Conservation (phyloP, 1,284 basidiomycete species). For the Golubevia sp. region DNA sequence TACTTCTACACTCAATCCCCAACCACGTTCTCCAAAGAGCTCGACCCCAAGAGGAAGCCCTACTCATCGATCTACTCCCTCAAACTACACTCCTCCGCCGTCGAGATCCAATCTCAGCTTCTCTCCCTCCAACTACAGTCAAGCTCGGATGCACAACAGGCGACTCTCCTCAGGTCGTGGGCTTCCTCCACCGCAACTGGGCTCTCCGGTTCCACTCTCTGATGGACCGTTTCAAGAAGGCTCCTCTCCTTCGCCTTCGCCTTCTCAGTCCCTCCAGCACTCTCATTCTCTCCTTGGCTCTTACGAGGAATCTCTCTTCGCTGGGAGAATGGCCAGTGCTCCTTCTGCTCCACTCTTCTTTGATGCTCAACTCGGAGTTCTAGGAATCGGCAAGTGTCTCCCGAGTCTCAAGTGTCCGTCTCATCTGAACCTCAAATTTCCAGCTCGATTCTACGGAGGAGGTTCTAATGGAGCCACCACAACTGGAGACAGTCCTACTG, state of each 20-base stretch:
- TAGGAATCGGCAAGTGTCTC: conserved; percentile 35
- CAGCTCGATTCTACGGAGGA: conserved; percentile 56
- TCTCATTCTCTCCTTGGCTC: conserved; percentile 54
- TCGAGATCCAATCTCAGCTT: too few species aligned
- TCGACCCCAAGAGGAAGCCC: too few species aligned
- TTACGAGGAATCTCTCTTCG: conserved; percentile 61
- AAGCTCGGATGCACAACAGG: too few species aligned
- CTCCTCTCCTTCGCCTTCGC: conserved; percentile 3
- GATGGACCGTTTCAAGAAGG: not conserved
- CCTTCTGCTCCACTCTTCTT: conserved; percentile 57
- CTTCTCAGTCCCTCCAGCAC: not conserved
- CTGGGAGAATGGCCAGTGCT: conserved; percentile 56
- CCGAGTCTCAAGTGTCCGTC: conserved; percentile 49
- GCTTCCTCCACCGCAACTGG: too few species aligned
- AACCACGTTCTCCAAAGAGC: too few species aligned
- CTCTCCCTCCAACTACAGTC: too few species aligned
- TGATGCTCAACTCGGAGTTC: conserved; percentile 59
- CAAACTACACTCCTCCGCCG: too few species aligned
- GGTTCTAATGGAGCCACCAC: too few species aligned
- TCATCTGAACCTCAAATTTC: conserved; percentile 57
- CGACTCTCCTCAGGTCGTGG: too few species aligned
- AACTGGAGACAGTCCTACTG: conserved; percentile 8
- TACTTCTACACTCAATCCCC: too few species aligned
- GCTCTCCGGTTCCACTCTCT: not conserved
- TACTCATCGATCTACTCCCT: too few species aligned